These are phyloP conservation scores for Puccinia triticina DNA, from an alignment of 1,284 basidiomycete genomes.

Conservation along the genomic window DNA sequence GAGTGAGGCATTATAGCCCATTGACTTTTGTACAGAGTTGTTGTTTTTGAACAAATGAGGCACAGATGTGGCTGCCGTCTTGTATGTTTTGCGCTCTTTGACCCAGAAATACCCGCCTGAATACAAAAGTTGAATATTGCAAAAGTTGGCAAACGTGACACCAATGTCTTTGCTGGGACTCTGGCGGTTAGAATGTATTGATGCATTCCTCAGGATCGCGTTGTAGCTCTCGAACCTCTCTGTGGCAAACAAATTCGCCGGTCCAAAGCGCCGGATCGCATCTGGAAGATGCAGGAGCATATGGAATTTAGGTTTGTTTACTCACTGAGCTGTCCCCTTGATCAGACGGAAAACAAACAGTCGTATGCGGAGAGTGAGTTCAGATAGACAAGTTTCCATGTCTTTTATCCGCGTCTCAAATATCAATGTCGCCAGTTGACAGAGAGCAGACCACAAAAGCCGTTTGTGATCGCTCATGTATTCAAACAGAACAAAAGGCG, in stretches of 20 bases:
- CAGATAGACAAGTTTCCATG: too few species aligned
- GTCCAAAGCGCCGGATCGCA: conserved; percentile 53
- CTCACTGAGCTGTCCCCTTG: conserved; percentile 60
- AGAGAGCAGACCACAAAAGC: conserved; percentile 59
- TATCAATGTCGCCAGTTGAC: conserved; percentile 59
- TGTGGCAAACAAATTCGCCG: conserved; percentile 1
- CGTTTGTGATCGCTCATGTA: conserved; percentile 54
- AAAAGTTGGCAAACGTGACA: conserved; percentile 16
- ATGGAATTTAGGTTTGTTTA: conserved; percentile 63
- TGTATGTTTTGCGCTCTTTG: too few species aligned
- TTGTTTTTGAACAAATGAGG: too few species aligned
- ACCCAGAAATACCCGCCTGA: too few species aligned
- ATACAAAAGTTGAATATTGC: conserved; percentile 57
- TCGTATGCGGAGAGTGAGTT: too few species aligned
- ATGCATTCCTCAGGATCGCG: neutral
- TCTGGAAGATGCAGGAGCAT: conserved; percentile 55
- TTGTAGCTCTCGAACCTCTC: conserved; percentile 35
- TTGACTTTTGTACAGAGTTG: too few species aligned
- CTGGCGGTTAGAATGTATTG: neutral
- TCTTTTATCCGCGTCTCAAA: too few species aligned
- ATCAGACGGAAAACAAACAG: too few species aligned
- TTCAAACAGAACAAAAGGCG: too few species aligned
- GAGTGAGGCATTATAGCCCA: too few species aligned
- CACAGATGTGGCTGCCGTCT: too few species aligned
- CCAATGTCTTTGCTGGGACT: conserved; percentile 2